phyloP scores from a whole-genome alignment of 257 asterid species.

The Solanum appendiculatum region DNA sequence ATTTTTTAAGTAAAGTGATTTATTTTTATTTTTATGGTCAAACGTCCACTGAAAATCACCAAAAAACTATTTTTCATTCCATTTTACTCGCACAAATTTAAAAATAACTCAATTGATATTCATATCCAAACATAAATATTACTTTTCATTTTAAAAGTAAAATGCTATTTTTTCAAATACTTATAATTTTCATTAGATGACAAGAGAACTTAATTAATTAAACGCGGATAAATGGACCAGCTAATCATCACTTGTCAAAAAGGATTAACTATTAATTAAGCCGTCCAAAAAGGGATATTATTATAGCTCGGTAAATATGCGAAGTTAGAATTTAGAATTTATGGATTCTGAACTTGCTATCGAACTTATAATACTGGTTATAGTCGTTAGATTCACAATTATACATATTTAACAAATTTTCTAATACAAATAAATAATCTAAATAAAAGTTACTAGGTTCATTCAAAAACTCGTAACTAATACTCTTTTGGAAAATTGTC shows the following conservation, averaged over 20 bases:
- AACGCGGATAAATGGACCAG: background rate
- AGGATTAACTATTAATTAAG: background rate
- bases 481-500: background rate
- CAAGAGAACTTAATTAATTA: too few species aligned
- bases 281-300: background rate
- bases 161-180: too few species aligned
- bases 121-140: background rate
- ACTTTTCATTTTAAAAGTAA: background rate
- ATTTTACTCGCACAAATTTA: background rate
- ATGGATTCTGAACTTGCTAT: rapidly evolving
- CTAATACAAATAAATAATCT: background rate
- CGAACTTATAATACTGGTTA: too few species aligned
- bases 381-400: background rate
- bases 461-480: too few species aligned
- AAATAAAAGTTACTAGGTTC: too few species aligned
- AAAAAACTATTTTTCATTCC: background rate
- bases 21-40: background rate
- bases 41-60: background rate
- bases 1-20: too few species aligned
- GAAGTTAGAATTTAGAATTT: background rate
- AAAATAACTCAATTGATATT: too few species aligned
- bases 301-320: background rate
- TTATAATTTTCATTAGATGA: too few species aligned
- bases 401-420: too few species aligned
- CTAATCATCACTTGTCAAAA: background rate